Conservation (phyloP, 1,139 yeast genomes). For the Arxiozyma heterogenica region DNA sequence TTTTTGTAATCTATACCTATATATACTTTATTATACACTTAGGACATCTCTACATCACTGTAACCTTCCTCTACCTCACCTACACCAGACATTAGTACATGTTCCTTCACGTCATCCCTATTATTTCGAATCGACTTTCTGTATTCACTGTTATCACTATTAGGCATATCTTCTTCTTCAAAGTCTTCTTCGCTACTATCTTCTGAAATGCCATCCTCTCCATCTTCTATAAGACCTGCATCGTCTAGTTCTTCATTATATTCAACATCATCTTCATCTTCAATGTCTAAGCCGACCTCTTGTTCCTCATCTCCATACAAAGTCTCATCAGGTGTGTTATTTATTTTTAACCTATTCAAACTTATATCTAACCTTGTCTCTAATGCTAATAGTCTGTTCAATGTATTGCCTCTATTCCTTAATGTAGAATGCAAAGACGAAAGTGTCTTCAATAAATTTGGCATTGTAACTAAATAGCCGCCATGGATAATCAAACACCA, state of each 20-base stretch:
- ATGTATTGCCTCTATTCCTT: constrained; percentile 60
- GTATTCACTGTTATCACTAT: constrained; percentile 13
- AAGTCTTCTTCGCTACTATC: constrained; percentile 18
- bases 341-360: constrained; percentile 51
- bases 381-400: constrained; percentile 71
- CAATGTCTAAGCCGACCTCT: constrained; percentile 22
- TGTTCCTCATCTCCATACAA: constrained; percentile 1
- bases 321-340: not conserved
- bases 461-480: constrained; percentile 58
- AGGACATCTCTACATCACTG: constrained; percentile 30
- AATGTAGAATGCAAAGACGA: constrained; percentile 73
- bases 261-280: constrained; percentile 37
- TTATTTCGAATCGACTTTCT: constrained; percentile 3
- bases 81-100: constrained; percentile 9
- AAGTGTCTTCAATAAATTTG: constrained; percentile 58
- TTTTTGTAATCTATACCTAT: not conserved
- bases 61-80: constrained; percentile 24
- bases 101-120: not conserved
- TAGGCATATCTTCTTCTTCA: constrained; percentile 8
- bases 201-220: constrained; percentile 29
- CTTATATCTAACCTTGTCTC: constrained; percentile 74
- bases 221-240: constrained; percentile 34
- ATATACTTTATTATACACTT: constrained; percentile 5
- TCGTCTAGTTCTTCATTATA: constrained; percentile 36
- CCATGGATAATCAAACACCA: constrained; percentile 93